Evolutionary conservation across 495 filamentous ascomycete genomes (phyloP).

Genomic region (Xylaria palmicola): DNA sequence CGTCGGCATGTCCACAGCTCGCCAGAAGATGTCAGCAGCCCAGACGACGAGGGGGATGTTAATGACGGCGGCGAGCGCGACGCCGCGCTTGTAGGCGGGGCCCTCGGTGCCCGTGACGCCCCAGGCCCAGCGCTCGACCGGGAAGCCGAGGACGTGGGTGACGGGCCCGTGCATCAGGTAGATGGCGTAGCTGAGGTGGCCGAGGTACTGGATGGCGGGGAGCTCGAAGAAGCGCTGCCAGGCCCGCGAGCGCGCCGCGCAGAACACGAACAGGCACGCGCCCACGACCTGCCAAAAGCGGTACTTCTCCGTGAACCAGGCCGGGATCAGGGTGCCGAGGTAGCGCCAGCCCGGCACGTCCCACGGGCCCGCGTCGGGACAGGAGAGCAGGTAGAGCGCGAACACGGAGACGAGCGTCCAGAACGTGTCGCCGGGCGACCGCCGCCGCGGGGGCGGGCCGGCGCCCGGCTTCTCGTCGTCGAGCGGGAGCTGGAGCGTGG

Average conservation of each 20-base stretch:
- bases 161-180: slow-evolving; percentile 56
- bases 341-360: slow-evolving; percentile 40
- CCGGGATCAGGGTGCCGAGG: slow-evolving; percentile 38
- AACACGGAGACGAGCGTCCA: slow-evolving; percentile 31
- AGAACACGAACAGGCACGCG: slow-evolving; percentile 39
- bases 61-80: slow-evolving; percentile 32
- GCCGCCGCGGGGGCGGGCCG: not conserved
- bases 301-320: slow-evolving; percentile 42
- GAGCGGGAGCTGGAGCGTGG: slow-evolving; percentile 19
- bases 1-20: slow-evolving; percentile 44
- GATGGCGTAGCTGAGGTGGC: slow-evolving; percentile 50
- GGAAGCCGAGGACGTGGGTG: slow-evolving; percentile 43
- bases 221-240: slow-evolving; percentile 41
- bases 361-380: slow-evolving; percentile 38
- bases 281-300: slow-evolving; percentile 44
- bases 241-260: slow-evolving; percentile 30
- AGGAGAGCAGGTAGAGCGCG: slow-evolving; percentile 42
- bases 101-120: slow-evolving; percentile 35
- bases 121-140: slow-evolving; percentile 36
- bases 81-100: slow-evolving; percentile 32
- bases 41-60: slow-evolving; percentile 43
- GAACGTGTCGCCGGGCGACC: slow-evolving; percentile 14
- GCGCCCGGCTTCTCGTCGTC: slow-evolving; percentile 16
- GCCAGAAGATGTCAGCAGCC: slow-evolving; percentile 47
- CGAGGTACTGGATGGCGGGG: slow-evolving; percentile 44